Conservation (phyloP, 306 rosid species). For the Vigna angularis region DNA sequence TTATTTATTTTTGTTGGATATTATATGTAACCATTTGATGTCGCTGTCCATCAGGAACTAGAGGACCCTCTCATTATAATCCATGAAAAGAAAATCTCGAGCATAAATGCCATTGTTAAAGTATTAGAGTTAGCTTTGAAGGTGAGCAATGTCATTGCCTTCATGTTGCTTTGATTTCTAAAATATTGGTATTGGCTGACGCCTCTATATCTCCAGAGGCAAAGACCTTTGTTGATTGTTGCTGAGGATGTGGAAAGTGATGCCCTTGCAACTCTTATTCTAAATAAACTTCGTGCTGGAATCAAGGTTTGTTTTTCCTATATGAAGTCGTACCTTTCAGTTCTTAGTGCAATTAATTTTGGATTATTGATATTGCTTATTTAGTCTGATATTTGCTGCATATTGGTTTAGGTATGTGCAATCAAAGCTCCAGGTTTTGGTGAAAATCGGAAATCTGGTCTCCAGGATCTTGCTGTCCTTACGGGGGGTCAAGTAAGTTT, state of each 20-base stretch:
- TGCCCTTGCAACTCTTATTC: slow-evolving; percentile 88
- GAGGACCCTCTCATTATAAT: slow-evolving; percentile 94
- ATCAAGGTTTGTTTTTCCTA: slow-evolving; percentile 70
- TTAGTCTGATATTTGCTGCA: slow-evolving; percentile 13
- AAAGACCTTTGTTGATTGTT: slow-evolving; percentile 87
- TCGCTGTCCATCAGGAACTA: slow-evolving; percentile 69
- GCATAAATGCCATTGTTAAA: slow-evolving; percentile 80
- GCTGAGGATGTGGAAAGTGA: slow-evolving; percentile 97
- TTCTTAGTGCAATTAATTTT: background rate
- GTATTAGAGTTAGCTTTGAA: slow-evolving; percentile 92
- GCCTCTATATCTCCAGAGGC: slow-evolving; percentile 59
- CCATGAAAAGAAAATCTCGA: slow-evolving; percentile 98
- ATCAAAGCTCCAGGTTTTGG: slow-evolving; percentile 99
- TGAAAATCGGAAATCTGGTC: slow-evolving; percentile 81
- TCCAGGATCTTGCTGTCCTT: slow-evolving; percentile 92
- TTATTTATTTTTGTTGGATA: background rate
- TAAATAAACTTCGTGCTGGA: slow-evolving; percentile 98
- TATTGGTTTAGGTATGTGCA: slow-evolving; percentile 78
- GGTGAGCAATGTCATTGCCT: slow-evolving; percentile 51
- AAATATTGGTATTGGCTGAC: slow-evolving; percentile 32
- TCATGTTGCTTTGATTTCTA: slow-evolving; percentile 22
- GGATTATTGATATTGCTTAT: slow-evolving; percentile 14
- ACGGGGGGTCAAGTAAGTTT: slow-evolving; percentile 86
- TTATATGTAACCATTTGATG: slow-evolving; percentile 5
- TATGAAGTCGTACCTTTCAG: background rate